Conservation (phyloP, 2,329 filamentous ascomycete species). For the Lachnellula subtilissima region DNA sequence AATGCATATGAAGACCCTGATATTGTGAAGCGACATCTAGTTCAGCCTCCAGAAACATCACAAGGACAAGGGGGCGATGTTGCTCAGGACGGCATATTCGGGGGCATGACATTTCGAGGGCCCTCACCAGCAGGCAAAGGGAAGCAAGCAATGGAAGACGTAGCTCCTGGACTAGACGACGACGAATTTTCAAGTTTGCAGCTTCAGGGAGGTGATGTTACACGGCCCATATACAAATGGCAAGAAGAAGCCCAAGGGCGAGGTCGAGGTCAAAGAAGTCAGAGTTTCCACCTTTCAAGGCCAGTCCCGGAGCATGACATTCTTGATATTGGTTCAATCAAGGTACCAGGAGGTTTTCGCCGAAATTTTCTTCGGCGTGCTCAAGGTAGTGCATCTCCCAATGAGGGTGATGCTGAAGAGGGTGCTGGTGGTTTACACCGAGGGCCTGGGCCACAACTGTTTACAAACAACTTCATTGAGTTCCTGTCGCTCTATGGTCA, state of each 20-base stretch:
- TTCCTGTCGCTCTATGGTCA: slow-evolving; percentile 94
- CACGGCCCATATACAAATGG: slow-evolving; percentile 93
- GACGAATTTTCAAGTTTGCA: slow-evolving; percentile 92
- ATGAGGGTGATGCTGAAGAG: slow-evolving; percentile 32
- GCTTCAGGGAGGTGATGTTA: slow-evolving; percentile 91
- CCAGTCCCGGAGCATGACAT: slow-evolving; percentile 75
- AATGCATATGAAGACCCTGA: slow-evolving; percentile 82
- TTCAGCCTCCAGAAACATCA: slow-evolving; percentile 58
- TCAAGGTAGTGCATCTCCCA: slow-evolving; percentile 57
- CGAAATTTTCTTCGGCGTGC: slow-evolving; percentile 80
- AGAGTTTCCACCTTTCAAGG: slow-evolving; percentile 77
- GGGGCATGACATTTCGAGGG: slow-evolving; percentile 35
- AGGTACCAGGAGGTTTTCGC: slow-evolving; percentile 88
- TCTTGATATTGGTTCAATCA: slow-evolving; percentile 84
- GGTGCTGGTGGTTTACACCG: slow-evolving; percentile 35
- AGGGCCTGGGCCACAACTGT: slow-evolving; percentile 53
- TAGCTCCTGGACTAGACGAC: slow-evolving; percentile 44
- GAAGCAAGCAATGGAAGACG: slow-evolving; percentile 29
- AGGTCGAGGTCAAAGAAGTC: slow-evolving; percentile 67
- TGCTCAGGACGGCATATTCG: slow-evolving; percentile 21
- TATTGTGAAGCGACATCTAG: slow-evolving; percentile 83
- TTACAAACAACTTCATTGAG: slow-evolving; percentile 92
- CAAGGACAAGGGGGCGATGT: slow-evolving; percentile 21
- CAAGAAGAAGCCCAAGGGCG: slow-evolving; percentile 70
- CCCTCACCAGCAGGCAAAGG: slow-evolving; percentile 29